phyloP scores from a whole-genome alignment of 352 stramenopile species.

The Pythium volutum region DNA sequence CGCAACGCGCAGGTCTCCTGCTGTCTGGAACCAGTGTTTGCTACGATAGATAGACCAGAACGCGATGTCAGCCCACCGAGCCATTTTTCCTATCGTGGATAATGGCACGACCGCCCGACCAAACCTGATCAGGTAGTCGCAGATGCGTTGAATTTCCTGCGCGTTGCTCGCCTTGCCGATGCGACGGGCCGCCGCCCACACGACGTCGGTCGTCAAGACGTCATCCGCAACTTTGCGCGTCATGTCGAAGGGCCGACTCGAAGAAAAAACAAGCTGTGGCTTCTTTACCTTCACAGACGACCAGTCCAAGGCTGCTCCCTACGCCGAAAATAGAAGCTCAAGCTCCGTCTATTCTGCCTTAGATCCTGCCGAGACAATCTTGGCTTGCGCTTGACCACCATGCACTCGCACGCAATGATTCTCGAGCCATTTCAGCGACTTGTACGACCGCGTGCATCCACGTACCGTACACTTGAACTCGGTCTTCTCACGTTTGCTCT shows the following conservation, averaged over 20 bases:
- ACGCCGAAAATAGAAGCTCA: slow-evolving; percentile 4
- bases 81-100: neutral
- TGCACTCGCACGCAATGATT: slow-evolving; percentile 15
- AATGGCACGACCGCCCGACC: too few species aligned
- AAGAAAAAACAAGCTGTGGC: neutral
- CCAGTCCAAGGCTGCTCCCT: neutral
- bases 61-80: neutral
- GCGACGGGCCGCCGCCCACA: slow-evolving; percentile 51
- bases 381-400: neutral
- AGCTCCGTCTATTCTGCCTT: neutral
- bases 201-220: slow-evolving; percentile 34
- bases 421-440: slow-evolving; percentile 23
- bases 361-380: too few species aligned
- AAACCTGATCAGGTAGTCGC: slow-evolving; percentile 62
- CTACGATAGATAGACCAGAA: slow-evolving; percentile 18
- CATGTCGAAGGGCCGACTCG: neutral
- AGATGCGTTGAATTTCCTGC: slow-evolving; percentile 51
- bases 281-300: neutral
- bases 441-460: slow-evolving; percentile 17
- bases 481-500: neutral
- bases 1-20: slow-evolving; percentile 47
- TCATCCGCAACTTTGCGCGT: slow-evolving; percentile 21
- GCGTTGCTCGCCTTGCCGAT: slow-evolving; percentile 50
- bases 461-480: slow-evolving; percentile 3
- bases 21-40: slow-evolving; percentile 70